A percentile compares a stretch with the other conserved stretches of the same genome.
Conservation (phyloP, 2,329 filamentous ascomycete species). For the Chaetoscypha palmicola region DNA sequence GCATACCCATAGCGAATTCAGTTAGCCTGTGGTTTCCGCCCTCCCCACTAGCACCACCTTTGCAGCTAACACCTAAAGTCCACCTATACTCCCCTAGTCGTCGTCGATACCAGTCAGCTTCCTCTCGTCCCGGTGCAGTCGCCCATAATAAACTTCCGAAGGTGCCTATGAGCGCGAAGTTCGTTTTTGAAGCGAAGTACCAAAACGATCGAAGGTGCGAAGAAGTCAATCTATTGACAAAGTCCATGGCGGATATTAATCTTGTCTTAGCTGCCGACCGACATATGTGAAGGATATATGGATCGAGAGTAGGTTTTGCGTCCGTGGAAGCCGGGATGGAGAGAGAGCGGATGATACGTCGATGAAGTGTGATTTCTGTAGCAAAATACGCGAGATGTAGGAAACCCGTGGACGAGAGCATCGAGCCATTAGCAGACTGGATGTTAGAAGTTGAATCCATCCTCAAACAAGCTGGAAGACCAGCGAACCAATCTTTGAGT, state of each 20-base stretch:
- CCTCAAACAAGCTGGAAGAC: conserved; percentile 50
- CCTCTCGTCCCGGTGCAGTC: conserved; percentile 77
- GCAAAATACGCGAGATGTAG: conserved; percentile 90
- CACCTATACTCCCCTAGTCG: conserved; percentile 85
- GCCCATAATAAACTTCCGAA: conserved; percentile 76
- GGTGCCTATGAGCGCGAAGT: conserved; percentile 8
- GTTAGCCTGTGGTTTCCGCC: conserved; percentile 51
- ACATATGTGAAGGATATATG: conserved; percentile 85
- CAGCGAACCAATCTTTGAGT: conserved; percentile 74
- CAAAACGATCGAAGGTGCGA: conserved; percentile 75
- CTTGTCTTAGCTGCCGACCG: conserved; percentile 90
- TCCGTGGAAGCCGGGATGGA: conserved; percentile 37
- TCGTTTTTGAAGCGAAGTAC: conserved; percentile 10
- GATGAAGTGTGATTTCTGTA: conserved; percentile 86
- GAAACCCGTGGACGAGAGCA: conserved; percentile 61
- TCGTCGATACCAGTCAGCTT: conserved; percentile 86
- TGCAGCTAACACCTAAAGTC: conserved; percentile 82
- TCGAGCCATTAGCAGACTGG: conserved; percentile 31
- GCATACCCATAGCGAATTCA: conserved; percentile 69
- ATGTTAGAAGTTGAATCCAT: conserved; percentile 54
- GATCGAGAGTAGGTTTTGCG: conserved; percentile 47
- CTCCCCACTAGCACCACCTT: conserved; percentile 33
- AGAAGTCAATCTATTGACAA: conserved; percentile 85
- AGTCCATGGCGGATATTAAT: conserved; percentile 93
- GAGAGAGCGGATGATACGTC: conserved; percentile 81